These are phyloP conservation scores for Microbotryum intermedium DNA, from an alignment of 1,284 basidiomycete species.

Conservation along the genomic window DNA sequence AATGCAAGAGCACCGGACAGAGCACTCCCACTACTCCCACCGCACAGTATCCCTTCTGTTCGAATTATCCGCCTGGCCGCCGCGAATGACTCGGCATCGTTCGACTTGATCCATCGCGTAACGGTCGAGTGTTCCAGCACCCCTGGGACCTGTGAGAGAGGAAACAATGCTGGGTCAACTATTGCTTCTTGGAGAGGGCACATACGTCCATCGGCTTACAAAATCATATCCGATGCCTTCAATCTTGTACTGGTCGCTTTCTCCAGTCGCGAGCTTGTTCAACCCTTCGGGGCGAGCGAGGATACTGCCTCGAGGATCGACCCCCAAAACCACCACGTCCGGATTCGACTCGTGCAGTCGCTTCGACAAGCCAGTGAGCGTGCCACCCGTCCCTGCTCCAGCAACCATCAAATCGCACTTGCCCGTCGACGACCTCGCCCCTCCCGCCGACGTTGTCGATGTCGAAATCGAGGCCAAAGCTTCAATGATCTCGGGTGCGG, in stretches of 20 bases:
- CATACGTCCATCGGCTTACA: slow-evolving; percentile 25
- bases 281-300: slow-evolving; percentile 63
- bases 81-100: slow-evolving; percentile 70
- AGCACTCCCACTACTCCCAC: slow-evolving; percentile 82
- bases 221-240: slow-evolving; percentile 97
- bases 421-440: slow-evolving; percentile 38
- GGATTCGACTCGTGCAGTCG: slow-evolving; percentile 68
- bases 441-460: slow-evolving; percentile 38
- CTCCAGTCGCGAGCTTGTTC: slow-evolving; percentile 49
- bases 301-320: slow-evolving; percentile 89
- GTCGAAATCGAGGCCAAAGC: slow-evolving; percentile 44
- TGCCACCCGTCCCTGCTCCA: slow-evolving; percentile 90
- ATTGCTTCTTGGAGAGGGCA: no score
- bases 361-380: slow-evolving; percentile 75
- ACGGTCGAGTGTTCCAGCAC: slow-evolving; percentile 49
- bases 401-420: slow-evolving; percentile 79
- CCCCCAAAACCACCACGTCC: slow-evolving; percentile 58
- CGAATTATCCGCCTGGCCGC: slow-evolving; percentile 72
- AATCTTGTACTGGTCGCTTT: slow-evolving; percentile 62
- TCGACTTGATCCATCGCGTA: slow-evolving; percentile 76
- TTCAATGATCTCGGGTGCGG: slow-evolving; percentile 78
- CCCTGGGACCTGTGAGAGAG: slow-evolving; percentile 56
- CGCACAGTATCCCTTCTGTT: slow-evolving; percentile 78
- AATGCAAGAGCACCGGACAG: slow-evolving; percentile 69
- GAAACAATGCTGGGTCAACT: no score